Evolutionary conservation across 2,329 filamentous ascomycete species (phyloP), one percentile per base, ranked within the genome.

Genomic region (Sporothrix curviconia): DNA sequence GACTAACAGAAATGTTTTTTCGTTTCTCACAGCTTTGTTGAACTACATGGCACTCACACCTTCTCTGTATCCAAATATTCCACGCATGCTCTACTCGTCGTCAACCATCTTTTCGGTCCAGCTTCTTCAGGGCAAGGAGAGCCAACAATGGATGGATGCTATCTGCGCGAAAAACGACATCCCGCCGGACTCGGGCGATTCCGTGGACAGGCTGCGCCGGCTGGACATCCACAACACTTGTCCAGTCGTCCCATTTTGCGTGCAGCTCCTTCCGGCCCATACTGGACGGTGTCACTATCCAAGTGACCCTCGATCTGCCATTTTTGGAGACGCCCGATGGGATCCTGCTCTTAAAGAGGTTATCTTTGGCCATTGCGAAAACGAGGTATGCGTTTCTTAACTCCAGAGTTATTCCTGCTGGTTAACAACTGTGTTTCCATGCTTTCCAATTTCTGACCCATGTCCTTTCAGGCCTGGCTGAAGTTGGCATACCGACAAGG

Each of bases 301-400:
- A 1, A 52, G n/a, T 12, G 49, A 52, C 8, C 49, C 49, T 7
- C 49, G 49, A 12, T 6, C 34, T 0, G 22, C 40, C 17, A 7
- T 40, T 7, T 15, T n/a, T 28, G 49, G 49, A 17, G 36, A 52
- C n/a, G 24, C 14, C 15, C 49, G 24, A 22, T 52, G 49, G 49
- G 49, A 52, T 19, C 14, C 12, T 19, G 25, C 12, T 40, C 36
- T 52, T 3, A 34, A n/a, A 12, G 49, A 28, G 49, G n/a, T 52
- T 15, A 4, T 52, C 22, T 52, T 52, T 30, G 49, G 49, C 9
- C 49, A 52, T 17, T 52, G 49, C n/a, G 49, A 52, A 14, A 52
- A 52, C 8, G 49, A 52, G 49, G 49, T 52, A 11, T 28, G 28
- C 6, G 17, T 17, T 25, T 4, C 5, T n/a, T 19, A 2, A 6